A percentile compares a stretch with the other conserved stretches of the same genome.
These are phyloP conservation scores for Chaetomium fimeti DNA, from an alignment of 495 filamentous ascomycete genomes.

Conservation along the genomic window DNA sequence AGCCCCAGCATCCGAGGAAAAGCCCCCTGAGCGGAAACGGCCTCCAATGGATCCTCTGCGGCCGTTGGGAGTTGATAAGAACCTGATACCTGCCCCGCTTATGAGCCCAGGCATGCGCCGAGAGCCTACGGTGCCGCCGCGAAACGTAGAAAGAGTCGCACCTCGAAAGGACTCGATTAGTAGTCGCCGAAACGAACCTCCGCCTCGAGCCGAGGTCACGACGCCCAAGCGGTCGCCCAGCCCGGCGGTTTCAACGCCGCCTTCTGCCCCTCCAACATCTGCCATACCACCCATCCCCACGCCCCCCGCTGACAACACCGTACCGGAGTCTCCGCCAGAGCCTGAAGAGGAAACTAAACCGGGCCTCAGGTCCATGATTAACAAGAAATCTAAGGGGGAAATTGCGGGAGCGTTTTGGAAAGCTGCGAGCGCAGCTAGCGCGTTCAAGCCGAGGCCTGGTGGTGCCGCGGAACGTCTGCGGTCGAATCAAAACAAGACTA, in stretches of 20 bases:
- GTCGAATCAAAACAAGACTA: conserved; percentile 52
- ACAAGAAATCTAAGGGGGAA: conserved; percentile 63
- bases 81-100: conserved; percentile 54
- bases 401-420: conserved; percentile 78
- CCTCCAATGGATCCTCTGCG: conserved; percentile 54
- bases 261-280: conserved; percentile 22
- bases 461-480: conserved; percentile 74
- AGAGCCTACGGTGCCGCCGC: conserved; percentile 46
- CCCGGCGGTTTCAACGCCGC: conserved; percentile 16
- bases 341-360: conserved; percentile 62
- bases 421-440: conserved; percentile 72
- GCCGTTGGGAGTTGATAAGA: conserved; percentile 41
- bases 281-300: conserved; percentile 28
- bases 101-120: conserved; percentile 50
- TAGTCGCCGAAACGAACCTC: conserved; percentile 24
- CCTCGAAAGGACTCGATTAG: conserved; percentile 41
- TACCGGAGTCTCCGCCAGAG: conserved; percentile 35
- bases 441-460: conserved; percentile 81
- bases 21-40: conserved; percentile 51
- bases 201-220: conserved; percentile 21
- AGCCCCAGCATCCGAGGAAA: conserved; percentile 39
- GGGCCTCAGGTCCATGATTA: conserved; percentile 88
- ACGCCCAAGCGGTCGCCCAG: conserved; percentile 29
- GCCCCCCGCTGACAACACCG: conserved; percentile 25
- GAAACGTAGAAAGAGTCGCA: conserved; percentile 47